Evolutionary conservation across 441 rosid species (phyloP).

Genomic region (Arabidopsis lyrata): DNA sequence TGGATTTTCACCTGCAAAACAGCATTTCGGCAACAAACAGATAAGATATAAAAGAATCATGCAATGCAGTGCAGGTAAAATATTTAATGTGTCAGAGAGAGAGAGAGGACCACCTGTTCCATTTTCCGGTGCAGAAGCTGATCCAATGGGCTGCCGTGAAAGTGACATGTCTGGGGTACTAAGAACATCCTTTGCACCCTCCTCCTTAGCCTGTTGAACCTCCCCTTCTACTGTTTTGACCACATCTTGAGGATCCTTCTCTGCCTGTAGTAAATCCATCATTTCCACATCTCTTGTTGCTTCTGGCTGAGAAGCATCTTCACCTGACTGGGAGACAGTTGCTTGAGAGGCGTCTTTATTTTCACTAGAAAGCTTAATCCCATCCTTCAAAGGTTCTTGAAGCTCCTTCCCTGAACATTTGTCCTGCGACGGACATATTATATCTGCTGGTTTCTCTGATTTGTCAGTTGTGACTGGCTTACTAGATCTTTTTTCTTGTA

Average conservation of each 20-base stretch:
- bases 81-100: slow-evolving; percentile 35
- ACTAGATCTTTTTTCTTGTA: slow-evolving; percentile 39
- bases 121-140: slow-evolving; percentile 53
- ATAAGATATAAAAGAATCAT: slow-evolving; percentile 18
- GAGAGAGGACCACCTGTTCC: slow-evolving; percentile 57
- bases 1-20: slow-evolving; percentile 53
- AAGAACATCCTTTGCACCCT: slow-evolving; percentile 36
- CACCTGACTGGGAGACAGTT: slow-evolving; percentile 46
- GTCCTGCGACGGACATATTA: slow-evolving; percentile 41
- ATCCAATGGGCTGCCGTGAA: slow-evolving; percentile 39
- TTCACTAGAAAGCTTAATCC: slow-evolving; percentile 47
- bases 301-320: slow-evolving; percentile 50
- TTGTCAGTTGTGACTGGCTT: slow-evolving; percentile 51
- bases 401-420: slow-evolving; percentile 48
- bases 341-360: slow-evolving; percentile 52
- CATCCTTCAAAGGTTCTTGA: slow-evolving; percentile 49
- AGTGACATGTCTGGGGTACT: slow-evolving; percentile 20
- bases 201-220: slow-evolving; percentile 21
- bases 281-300: slow-evolving; percentile 54
- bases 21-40: slow-evolving; percentile 21
- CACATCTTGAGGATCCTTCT: slow-evolving; percentile 50
- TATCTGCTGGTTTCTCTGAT: slow-evolving; percentile 47
- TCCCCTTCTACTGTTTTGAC: slow-evolving; percentile 31
- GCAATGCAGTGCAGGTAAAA: slow-evolving; percentile 20
- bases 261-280: slow-evolving; percentile 50